Evolutionary conservation across 768 basidiomycete species (phyloP).

Genomic region (Tylopilus rubrobrunneus): DNA sequence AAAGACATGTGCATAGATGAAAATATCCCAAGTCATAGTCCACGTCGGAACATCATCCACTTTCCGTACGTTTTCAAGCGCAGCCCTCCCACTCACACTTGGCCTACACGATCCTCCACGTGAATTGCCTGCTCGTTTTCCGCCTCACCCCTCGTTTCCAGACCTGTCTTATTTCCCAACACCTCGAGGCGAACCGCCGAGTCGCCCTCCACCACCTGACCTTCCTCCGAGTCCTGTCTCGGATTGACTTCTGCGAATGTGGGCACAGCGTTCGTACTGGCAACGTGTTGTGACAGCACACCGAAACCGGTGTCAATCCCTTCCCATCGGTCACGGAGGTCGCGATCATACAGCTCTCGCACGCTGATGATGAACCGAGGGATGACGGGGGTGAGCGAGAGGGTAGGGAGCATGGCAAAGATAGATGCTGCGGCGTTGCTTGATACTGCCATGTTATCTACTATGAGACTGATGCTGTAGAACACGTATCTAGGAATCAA

Average conservation of each 20-base stretch:
- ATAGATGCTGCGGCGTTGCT: neutral
- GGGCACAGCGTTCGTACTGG: neutral
- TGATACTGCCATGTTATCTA: no score
- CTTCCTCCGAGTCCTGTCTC: neutral
- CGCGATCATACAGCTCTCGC: no score
- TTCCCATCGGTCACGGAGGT: no score
- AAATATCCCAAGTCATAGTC: neutral
- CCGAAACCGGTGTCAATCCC: neutral
- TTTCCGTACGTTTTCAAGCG: neutral
- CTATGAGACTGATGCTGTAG: no score
- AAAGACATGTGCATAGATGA: neutral
- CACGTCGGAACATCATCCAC: neutral
- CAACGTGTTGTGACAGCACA: neutral
- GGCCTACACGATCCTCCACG: neutral
- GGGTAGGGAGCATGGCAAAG: neutral
- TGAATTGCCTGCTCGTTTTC: neutral
- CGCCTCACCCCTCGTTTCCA: no score
- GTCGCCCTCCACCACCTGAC: neutral
- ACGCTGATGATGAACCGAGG: constrained; percentile 1
- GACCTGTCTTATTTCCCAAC: no score
- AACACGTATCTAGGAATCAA: neutral
- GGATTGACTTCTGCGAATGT: neutral
- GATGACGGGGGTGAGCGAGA: no score
- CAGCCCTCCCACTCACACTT: neutral
- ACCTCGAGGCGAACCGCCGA: no score